A percentile compares a stretch with the other conserved stretches of the same genome.
Conservation (phyloP, 2,329 filamentous ascomycete species). For the Aureobasidium sp. region DNA sequence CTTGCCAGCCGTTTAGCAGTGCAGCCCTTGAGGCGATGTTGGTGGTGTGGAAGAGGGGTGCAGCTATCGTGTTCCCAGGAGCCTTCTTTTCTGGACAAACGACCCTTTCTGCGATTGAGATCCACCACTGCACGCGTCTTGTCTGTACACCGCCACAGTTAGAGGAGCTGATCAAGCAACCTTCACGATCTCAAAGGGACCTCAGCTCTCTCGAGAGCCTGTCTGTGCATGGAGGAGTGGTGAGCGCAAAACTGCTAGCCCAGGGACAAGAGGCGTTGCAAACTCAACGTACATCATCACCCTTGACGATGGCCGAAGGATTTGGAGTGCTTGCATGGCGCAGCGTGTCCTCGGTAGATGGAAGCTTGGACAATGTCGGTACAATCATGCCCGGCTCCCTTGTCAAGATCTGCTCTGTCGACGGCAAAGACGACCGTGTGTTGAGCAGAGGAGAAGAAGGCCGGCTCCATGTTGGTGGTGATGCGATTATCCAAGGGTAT, state of each 20-base stretch:
- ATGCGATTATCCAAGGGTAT: not conserved
- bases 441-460: constrained; percentile 1
- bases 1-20: not conserved
- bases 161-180: not conserved
- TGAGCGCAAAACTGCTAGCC: not conserved
- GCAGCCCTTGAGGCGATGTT: not conserved
- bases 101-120: not conserved
- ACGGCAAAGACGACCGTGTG: not conserved
- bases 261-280: not conserved
- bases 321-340: not conserved
- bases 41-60: not conserved
- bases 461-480: not conserved
- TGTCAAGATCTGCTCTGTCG: not conserved
- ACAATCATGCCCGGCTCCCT: not conserved
- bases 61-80: not conserved
- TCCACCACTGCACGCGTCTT: not conserved
- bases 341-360: not conserved
- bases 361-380: not conserved
- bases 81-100: not conserved
- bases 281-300: not conserved
- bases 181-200: not conserved
- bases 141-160: not conserved
- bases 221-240: not conserved
- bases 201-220: not conserved
- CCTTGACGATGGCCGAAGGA: not conserved